These are phyloP conservation scores for Fusarium secorum DNA, from an alignment of 2,329 filamentous ascomycete genomes.

Conservation along the genomic window DNA sequence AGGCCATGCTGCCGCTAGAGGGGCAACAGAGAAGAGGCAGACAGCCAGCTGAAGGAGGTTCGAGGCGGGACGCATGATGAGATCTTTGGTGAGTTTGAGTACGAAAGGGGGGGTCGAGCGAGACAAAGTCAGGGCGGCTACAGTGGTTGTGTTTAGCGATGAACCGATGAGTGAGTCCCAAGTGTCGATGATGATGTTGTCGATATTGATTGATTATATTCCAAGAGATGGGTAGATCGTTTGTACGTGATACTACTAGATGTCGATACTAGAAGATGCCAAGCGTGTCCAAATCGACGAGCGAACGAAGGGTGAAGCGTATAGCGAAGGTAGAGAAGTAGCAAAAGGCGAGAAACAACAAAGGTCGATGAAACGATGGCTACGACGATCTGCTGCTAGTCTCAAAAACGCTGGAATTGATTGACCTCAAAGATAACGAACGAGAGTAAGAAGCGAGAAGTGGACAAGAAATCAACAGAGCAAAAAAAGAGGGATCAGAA, in stretches of 20 bases:
- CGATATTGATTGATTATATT: not conserved
- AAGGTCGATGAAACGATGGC: slow-evolving; percentile 7
- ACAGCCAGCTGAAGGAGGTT: slow-evolving; percentile 58
- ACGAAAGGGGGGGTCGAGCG: not conserved
- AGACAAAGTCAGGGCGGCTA: not conserved
- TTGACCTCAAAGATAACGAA: slow-evolving; percentile 17
- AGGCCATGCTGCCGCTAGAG: slow-evolving; percentile 64
- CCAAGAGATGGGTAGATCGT: not conserved
- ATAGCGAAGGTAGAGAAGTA: slow-evolving; percentile 28
- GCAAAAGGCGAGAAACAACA: slow-evolving; percentile 26
- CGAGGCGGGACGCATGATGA: slow-evolving; percentile 59
- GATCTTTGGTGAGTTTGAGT: not conserved
- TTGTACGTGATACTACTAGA: not conserved
- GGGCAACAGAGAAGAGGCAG: slow-evolving; percentile 59
- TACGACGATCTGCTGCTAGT: slow-evolving; percentile 8
- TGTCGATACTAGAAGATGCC: slow-evolving; percentile 4
- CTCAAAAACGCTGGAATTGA: slow-evolving; percentile 10
- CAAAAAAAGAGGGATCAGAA: slow-evolving; percentile 18
- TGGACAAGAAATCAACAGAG: slow-evolving; percentile 23
- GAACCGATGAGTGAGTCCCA: not conserved
- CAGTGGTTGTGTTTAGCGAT: not conserved
- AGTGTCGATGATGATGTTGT: slow-evolving; percentile 1
- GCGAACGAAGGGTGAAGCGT: slow-evolving; percentile 9
- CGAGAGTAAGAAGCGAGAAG: slow-evolving; percentile 20
- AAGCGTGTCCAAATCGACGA: slow-evolving; percentile 13